Percentiles rank a stretch among this genome's conserved stretches.
Evolutionary conservation across 768 basidiomycete genomes (phyloP).

Genomic region (Cubamyces lactineus): DNA sequence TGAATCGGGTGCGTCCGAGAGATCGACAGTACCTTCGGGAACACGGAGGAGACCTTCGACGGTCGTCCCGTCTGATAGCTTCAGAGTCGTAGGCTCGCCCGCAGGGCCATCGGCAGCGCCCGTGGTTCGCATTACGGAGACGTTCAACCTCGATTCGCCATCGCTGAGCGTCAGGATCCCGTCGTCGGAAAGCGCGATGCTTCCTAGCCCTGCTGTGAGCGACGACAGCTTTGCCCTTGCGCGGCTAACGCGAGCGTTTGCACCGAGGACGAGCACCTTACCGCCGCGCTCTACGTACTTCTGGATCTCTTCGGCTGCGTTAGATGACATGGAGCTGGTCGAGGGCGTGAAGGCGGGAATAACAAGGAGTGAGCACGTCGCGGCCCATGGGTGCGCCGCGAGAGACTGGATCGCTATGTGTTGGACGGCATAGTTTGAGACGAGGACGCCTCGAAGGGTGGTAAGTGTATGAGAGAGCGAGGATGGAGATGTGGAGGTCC

Average conservation of each 20-base stretch:
- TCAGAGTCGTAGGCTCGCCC: background rate
- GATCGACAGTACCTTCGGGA: slow-evolving; percentile 1
- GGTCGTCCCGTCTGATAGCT: background rate
- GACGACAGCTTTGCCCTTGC: background rate
- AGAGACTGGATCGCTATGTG: slow-evolving; percentile 60
- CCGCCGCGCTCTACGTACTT: slow-evolving; percentile 72
- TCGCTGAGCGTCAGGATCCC: slow-evolving; percentile 35
- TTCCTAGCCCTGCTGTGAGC: slow-evolving; percentile 48
- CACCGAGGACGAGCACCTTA: slow-evolving; percentile 66
- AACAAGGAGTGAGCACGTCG: slow-evolving; percentile 77
- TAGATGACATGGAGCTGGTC: slow-evolving; percentile 44
- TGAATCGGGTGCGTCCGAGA: background rate
- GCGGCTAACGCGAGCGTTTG: slow-evolving; percentile 36
- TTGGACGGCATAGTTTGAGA: slow-evolving; percentile 81
- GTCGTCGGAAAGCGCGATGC: slow-evolving; percentile 30
- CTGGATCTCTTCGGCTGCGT: slow-evolving; percentile 46
- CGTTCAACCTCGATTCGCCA: slow-evolving; percentile 10
- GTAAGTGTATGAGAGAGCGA: slow-evolving; percentile 36
- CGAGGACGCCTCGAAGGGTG: slow-evolving; percentile 57
- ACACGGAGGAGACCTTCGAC: background rate
- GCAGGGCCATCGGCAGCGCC: background rate
- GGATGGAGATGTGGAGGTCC: slow-evolving; percentile 44
- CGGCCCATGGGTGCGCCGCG: slow-evolving; percentile 73
- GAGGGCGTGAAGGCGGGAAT: slow-evolving; percentile 61
- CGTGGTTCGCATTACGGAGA: slow-evolving; percentile 2